These are phyloP conservation scores for Fusarium setosum DNA, from an alignment of 2,329 filamentous ascomycete species.

Conservation along the genomic window DNA sequence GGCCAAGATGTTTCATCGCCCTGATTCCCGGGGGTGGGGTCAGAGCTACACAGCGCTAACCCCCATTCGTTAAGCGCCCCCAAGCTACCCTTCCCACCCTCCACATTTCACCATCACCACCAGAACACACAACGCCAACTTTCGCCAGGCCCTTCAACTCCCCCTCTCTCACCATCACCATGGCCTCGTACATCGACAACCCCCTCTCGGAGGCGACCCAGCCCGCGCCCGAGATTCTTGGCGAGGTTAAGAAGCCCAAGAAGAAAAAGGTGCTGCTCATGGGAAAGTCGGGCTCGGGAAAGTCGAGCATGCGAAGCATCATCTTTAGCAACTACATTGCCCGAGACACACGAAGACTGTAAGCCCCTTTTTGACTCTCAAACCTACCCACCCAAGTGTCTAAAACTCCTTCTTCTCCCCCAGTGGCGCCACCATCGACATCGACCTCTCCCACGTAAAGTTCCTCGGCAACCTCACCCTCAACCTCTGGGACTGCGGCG, in stretches of 20 bases:
- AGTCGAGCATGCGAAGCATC: conserved; percentile 98
- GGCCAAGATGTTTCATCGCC: conserved; percentile 21
- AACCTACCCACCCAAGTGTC: no score
- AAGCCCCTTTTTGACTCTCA: conserved; percentile 49
- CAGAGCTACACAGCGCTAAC: conserved; percentile 14
- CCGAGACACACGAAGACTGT: conserved; percentile 89
- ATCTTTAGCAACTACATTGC: conserved; percentile 99
- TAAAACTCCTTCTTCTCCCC: no score
- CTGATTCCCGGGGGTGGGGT: conserved; percentile 10
- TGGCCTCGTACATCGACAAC: conserved; percentile 50
- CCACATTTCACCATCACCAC: conserved; percentile 2
- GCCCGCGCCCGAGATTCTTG: conserved; percentile 52
- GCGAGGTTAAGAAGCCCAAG: conserved; percentile 74
- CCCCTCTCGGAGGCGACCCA: conserved; percentile 43
- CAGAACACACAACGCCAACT: background rate
- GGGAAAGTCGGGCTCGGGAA: conserved; percentile 97
- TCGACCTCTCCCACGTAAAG: conserved; percentile 98
- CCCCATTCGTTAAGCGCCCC: conserved; percentile 26
- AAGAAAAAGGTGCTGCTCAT: conserved; percentile 90
- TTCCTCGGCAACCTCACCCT: conserved; percentile 98
- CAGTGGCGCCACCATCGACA: conserved; percentile 93
- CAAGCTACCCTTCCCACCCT: conserved; percentile 19
- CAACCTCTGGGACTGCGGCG: conserved; percentile 98
- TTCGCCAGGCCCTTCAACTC: background rate
- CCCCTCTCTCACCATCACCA: conserved; percentile 27